Evolutionary conservation across 2,329 filamentous ascomycete genomes (phyloP).

Genomic region (Neonectria neomacrospora): DNA sequence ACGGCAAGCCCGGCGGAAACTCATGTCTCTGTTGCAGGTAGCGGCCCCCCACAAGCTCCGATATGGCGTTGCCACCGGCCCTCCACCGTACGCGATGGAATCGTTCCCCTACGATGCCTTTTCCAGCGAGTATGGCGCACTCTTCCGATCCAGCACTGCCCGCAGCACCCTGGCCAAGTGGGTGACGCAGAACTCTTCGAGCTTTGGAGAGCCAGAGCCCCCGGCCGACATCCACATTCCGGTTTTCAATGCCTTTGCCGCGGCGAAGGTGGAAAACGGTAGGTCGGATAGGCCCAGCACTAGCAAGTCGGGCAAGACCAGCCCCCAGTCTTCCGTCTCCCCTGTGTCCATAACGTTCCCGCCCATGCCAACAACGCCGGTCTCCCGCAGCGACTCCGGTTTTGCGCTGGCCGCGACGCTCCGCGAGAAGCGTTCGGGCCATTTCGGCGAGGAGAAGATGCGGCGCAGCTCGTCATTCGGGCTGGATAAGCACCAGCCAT

Average conservation of each 20-base stretch:
- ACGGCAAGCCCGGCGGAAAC: conserved; percentile 88
- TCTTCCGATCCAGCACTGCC: conserved; percentile 79
- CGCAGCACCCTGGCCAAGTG: conserved; percentile 83
- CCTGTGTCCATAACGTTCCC: conserved; percentile 84
- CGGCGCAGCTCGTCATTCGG: conserved; percentile 94
- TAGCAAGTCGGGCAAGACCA: conserved; percentile 70
- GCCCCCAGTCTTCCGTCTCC: conserved; percentile 74
- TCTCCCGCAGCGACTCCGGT: conserved; percentile 92
- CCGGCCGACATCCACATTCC: conserved; percentile 65
- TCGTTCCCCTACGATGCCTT: conserved; percentile 92
- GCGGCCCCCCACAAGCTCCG: conserved; percentile 90
- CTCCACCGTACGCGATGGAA: conserved; percentile 92
- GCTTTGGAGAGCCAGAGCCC: conserved; percentile 78
- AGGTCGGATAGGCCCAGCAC: conserved; percentile 83
- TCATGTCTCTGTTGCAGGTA: conserved; percentile 86
- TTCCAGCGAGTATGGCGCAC: conserved; percentile 82
- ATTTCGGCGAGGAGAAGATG: conserved; percentile 83
- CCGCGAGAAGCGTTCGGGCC: conserved; percentile 92
- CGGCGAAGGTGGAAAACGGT: conserved; percentile 74
- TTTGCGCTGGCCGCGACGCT: conserved; percentile 87
- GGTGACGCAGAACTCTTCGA: conserved; percentile 88
- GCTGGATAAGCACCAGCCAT: conserved; percentile 74
- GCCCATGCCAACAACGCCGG: conserved; percentile 77
- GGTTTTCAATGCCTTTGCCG: conserved; percentile 91
- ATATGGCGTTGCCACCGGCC: conserved; percentile 87